These are phyloP conservation scores for Colletotrichum scovillei DNA, from an alignment of 2,329 filamentous ascomycete species.

Conservation along the genomic window DNA sequence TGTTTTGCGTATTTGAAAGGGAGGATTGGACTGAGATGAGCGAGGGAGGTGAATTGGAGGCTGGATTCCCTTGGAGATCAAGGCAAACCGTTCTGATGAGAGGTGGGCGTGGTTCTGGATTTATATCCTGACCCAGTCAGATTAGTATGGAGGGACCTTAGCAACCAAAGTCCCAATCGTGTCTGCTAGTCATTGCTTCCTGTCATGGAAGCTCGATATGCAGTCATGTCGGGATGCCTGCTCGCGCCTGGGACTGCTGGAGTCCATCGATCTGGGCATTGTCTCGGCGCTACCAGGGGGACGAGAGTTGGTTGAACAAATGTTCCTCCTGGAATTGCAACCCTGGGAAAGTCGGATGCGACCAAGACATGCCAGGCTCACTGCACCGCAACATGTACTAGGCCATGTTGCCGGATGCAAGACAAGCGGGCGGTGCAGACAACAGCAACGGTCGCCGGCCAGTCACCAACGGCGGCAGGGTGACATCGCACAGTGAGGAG, in stretches of 20 bases:
- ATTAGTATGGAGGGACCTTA: too few relatives aligned
- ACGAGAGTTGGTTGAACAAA: neutral
- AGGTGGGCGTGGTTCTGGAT: neutral
- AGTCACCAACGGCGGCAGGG: conserved; percentile 3
- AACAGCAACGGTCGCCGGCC: neutral
- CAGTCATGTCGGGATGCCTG: conserved; percentile 10
- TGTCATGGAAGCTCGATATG: conserved; percentile 15
- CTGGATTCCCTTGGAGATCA: conserved; percentile 9
- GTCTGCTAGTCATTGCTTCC: conserved; percentile 12
- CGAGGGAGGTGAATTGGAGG: conserved; percentile 1
- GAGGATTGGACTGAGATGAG: conserved; percentile 8
- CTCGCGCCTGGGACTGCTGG: neutral
- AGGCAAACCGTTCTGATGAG: neutral
- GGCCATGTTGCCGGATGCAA: conserved; percentile 4
- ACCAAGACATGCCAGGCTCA: conserved; percentile 1
- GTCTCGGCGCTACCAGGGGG: conserved; percentile 3
- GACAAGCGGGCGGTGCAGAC: neutral
- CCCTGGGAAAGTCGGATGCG: conserved; percentile 8
- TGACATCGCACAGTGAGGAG: conserved; percentile 1
- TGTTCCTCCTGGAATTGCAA: neutral
- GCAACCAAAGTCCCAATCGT: neutral
- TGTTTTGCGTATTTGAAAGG: neutral
- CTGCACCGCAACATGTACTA: neutral
- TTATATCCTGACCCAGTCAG: conserved; percentile 7
- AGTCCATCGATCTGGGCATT: conserved; percentile 26